Conservation (phyloP, 768 basidiomycete genomes). For the Stropharia rugosoannulata region DNA sequence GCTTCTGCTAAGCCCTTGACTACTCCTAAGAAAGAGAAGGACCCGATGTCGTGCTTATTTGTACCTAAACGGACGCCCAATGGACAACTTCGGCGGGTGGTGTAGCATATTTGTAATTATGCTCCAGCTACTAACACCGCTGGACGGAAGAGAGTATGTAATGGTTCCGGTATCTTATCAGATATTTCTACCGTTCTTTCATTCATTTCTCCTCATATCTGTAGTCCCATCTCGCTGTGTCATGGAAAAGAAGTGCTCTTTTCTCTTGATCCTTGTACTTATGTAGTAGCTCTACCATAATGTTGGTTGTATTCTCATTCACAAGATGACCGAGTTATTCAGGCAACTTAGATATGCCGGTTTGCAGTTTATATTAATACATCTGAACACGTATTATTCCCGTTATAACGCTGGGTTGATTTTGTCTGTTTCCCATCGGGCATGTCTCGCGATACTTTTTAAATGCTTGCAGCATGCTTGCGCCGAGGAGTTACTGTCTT, state of each 20-base stretch:
- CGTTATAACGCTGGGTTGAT: conserved; percentile 2
- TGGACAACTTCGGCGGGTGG: conserved; percentile 53
- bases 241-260: conserved; percentile 11
- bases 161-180: conserved; percentile 15
- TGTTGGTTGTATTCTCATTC: conserved; percentile 11
- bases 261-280: conserved; percentile 13
- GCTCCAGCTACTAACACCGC: conserved; percentile 4
- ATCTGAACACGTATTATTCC: neutral
- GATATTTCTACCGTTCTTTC: conserved; percentile 8
- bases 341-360: neutral
- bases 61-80: conserved; percentile 81
- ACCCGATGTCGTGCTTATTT: conserved; percentile 63
- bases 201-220: neutral
- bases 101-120: conserved; percentile 18
- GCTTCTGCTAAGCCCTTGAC: conserved; percentile 19
- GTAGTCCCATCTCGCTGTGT: neutral
- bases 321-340: neutral
- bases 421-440: conserved; percentile 7
- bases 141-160: neutral
- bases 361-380: conserved; percentile 1
- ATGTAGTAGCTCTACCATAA: conserved; percentile 16
- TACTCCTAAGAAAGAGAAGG: conserved; percentile 48
- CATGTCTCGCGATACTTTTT: neutral
- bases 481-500: too few relatives aligned
- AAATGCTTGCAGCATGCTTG: too few relatives aligned